Evolutionary conservation across 1,284 basidiomycete species (phyloP), one percentile per base, ranked within the genome.

Genomic region (Polyporus tsugae): DNA sequence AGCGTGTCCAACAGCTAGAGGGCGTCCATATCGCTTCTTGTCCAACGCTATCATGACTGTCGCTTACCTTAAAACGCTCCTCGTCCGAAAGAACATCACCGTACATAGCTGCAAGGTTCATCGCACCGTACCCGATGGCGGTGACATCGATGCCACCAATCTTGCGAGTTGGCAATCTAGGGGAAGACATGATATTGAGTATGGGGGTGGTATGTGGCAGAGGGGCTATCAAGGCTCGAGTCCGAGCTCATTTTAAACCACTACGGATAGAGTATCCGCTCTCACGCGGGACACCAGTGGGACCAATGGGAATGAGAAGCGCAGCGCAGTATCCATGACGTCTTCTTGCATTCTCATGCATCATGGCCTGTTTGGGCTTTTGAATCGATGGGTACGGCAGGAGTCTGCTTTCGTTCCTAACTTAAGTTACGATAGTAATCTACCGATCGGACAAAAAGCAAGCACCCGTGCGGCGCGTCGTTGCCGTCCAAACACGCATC

Each of bases 51-150:
- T 25, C 11, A 13, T 25, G 3, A 13, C 11, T 13, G 10, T 29
- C 22, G 13, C 66, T 35, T 19, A 78, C 75, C 63, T 75, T 73
- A 63, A 80, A 70, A 7, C 79, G 75, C 33, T 78, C 75, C 53
- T 79, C 78, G 61, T 79, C 78, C 0, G 75, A 59, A 15, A 70
- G 66, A 15, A 67, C 62, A 7, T 62, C 63, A 25, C 75, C 77
- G 42, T 79, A 79, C 58, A 61, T 69, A 3, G 67, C 70, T 10
- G 74, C 71, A 25, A 79, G 63, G 39, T 76, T 76, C 78, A 79
- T 78, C 1, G 71, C 70, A 17, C 77, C 78, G 36, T 41, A 41
- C 15, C 39, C 39, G 39, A 41, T 41, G 39, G 39, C 39, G 39
- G 39, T 41, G 11, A 41, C 39, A 4, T 41, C 39, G 39, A 15